Conservation (phyloP, 345 rosid genomes). For the Capsella bursapastoris region DNA sequence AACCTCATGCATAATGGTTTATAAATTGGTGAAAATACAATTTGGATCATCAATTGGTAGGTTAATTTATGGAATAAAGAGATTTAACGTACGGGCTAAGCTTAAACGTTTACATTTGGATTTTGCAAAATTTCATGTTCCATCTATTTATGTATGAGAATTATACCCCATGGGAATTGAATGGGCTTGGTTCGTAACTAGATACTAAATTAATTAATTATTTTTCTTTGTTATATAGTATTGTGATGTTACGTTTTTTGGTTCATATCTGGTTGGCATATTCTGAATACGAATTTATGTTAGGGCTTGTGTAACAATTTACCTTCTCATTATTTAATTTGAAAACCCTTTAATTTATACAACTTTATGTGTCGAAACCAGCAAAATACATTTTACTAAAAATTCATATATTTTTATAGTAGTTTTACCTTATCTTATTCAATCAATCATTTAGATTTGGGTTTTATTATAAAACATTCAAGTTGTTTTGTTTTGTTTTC, state of each 20-base stretch:
- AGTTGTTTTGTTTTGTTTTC: neutral
- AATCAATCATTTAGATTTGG: neutral
- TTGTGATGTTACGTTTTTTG: no score
- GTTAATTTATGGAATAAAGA: neutral
- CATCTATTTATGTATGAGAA: constrained; percentile 2
- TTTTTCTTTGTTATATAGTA: neutral
- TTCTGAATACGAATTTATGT: no score
- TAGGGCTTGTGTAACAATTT: no score
- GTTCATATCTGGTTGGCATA: no score
- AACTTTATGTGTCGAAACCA: no score
- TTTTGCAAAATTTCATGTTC: neutral
- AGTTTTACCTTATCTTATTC: neutral
- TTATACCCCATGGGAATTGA: neutral
- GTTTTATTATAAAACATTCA: neutral
- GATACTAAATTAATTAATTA: neutral
- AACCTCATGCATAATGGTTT: neutral
- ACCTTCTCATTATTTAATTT: no score
- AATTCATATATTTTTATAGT: no score
- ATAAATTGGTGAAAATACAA: neutral
- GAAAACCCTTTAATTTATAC: no score
- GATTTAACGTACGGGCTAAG: neutral
- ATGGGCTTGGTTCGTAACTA: constrained; percentile 1
- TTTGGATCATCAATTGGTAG: neutral
- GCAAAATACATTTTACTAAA: no score
- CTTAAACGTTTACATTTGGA: neutral